Evolutionary conservation across 2,329 filamentous ascomycete genomes (phyloP).

Genomic region (Hypoxylon sp.): DNA sequence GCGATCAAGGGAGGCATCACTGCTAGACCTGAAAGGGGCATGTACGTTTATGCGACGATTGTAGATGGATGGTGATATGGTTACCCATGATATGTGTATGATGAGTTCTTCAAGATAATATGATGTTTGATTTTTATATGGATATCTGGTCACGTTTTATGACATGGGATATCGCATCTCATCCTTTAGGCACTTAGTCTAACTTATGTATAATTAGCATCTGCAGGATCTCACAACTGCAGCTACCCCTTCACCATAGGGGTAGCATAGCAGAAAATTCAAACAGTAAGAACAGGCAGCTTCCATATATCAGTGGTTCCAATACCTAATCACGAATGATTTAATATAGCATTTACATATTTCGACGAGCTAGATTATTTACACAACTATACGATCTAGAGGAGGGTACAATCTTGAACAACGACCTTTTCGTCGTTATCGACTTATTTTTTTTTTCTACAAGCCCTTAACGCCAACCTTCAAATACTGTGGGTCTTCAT

Average conservation of each 20-base stretch:
- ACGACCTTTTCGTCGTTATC: not conserved
- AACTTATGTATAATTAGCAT: not conserved
- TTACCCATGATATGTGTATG: constrained; percentile 10
- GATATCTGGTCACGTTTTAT: constrained; percentile 3
- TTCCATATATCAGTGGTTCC: not conserved
- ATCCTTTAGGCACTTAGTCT: not conserved
- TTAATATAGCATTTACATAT: not conserved
- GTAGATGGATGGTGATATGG: constrained; percentile 74
- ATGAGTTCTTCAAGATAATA: constrained; percentile 4
- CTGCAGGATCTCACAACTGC: not conserved
- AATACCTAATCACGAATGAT: not conserved
- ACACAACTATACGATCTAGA: not conserved
- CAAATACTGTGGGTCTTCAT: constrained; percentile 46
- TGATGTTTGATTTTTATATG: constrained; percentile 11
- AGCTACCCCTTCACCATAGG: not conserved
- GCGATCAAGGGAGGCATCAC: constrained; percentile 80
- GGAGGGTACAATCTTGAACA: not conserved
- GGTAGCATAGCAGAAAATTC: not conserved
- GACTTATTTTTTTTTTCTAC: not conserved
- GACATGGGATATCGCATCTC: constrained; percentile 4
- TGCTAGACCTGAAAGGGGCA: constrained; percentile 77
- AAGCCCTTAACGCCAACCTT: constrained; percentile 46
- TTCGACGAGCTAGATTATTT: not conserved
- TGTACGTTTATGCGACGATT: constrained; percentile 77
- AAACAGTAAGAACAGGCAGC: not conserved